Evolutionary conservation across 2,329 filamentous ascomycete species (phyloP), one percentile per base, ranked within the genome.

Genomic region (Cylindrodendrum hubeiense): DNA sequence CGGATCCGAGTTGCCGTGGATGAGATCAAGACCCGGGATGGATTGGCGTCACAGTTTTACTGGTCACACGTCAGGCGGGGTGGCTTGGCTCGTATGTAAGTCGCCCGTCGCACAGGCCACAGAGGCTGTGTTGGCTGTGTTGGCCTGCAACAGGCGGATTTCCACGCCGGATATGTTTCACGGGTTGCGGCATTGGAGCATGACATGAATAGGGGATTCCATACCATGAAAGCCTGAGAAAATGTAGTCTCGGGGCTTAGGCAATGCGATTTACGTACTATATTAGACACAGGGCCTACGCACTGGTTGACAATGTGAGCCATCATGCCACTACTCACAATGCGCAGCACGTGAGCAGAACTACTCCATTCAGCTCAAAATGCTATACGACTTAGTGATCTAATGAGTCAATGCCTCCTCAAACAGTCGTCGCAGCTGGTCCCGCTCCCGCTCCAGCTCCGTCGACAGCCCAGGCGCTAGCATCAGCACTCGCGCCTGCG

Each of bases 401-500:
- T 70, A 81, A 65, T 81, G 77, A 54, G 71, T 71, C 81, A 89
- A 79, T 6, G 87, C 82, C 57, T 83, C 79, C 75, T 94, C 92
- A 79, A 95, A 93, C 68, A 96, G 76, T 12, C 76, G 79, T 67
- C 89, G 85, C 73, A 96, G 79, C 80, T 95, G 91, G 60, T 93
- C 91, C 78, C 87, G 89, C 79, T 95, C 92, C 51, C 85, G 83
- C 73, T 90, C 85, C 50, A 93, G 79, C 75, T 94, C 91, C 70
- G 86, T 87, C 41, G 88, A 89, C 74, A 99, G 79, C 26, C 88
- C 94, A 1, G 96, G 97, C 30, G 96, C 96, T 67, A 99, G 82
- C 91, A 95, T 96, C 75, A 99, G 79, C 60, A 99, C 97, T 70
- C 96, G 86, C 60, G 90, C 89, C 83, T 99, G 96, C 5, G 96